Conservation (phyloP, 345 rosid genomes). For the Aurinia saxatilis region DNA sequence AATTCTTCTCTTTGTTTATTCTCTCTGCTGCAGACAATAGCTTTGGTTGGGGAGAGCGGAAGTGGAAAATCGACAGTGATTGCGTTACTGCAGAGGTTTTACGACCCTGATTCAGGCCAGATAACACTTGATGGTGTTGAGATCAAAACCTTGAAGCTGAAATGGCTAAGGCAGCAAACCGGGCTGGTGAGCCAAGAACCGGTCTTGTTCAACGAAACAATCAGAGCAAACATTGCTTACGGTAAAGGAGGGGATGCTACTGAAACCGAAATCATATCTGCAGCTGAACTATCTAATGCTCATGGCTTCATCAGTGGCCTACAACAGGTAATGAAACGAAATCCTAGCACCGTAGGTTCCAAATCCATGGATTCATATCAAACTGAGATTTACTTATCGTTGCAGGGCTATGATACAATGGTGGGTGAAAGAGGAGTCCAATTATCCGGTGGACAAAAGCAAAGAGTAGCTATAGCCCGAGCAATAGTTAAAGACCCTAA, state of each 20-base stretch:
- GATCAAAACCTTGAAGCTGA: constrained; percentile 48
- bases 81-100: constrained; percentile 65
- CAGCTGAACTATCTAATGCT: constrained; percentile 70
- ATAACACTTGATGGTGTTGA: constrained; percentile 68
- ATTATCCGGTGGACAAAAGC: constrained; percentile 74
- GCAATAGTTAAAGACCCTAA: constrained; percentile 64
- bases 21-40: constrained; percentile 49
- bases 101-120: constrained; percentile 69
- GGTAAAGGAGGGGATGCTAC: constrained; percentile 66
- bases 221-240: constrained; percentile 71
- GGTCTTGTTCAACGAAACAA: constrained; percentile 57
- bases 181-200: constrained; percentile 87
- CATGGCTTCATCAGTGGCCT: constrained; percentile 74
- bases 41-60: constrained; percentile 88
- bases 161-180: constrained; percentile 77
- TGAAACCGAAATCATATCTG: constrained; percentile 61
- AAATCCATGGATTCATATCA: not conserved
- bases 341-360: not conserved
- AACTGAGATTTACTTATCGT: not conserved
- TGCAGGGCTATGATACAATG: constrained; percentile 59
- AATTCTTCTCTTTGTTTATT: not conserved
- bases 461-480: constrained; percentile 67
- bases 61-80: constrained; percentile 78
- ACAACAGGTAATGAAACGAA: constrained; percentile 45
- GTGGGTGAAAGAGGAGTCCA: constrained; percentile 77